These are phyloP conservation scores for Candida lessepsii DNA, from an alignment of 805 yeast species.

Conservation along the genomic window DNA sequence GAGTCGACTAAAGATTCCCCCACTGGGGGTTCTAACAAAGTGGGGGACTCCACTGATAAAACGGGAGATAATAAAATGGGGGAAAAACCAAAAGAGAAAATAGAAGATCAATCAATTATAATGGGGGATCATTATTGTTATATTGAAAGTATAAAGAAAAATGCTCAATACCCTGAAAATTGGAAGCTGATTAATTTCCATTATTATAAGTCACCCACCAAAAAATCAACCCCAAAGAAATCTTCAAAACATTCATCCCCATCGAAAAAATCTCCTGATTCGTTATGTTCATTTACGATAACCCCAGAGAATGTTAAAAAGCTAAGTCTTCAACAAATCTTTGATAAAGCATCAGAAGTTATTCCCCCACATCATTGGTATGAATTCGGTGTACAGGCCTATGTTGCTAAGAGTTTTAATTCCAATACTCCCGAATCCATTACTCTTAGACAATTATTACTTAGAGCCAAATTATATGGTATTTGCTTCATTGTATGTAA, in stretches of 20 bases:
- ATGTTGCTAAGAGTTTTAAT: conserved; percentile 72
- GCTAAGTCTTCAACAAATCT: conserved; percentile 58
- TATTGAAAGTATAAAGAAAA: conserved; percentile 31
- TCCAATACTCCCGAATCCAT: conserved; percentile 52
- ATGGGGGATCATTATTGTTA: conserved; percentile 44
- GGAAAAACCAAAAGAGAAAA: too few species aligned
- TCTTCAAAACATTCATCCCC: background rate
- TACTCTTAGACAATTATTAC: conserved; percentile 54
- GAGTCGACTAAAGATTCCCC: too few species aligned
- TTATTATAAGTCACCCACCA: conserved; percentile 45
- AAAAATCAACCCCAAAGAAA: conserved; percentile 18
- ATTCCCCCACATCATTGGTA: conserved; percentile 66
- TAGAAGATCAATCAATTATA: conserved; percentile 18
- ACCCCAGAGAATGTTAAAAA: conserved; percentile 57
- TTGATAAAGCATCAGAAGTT: conserved; percentile 54
- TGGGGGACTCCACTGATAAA: too few species aligned
- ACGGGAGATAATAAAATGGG: too few species aligned
- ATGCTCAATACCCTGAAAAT: conserved; percentile 9
- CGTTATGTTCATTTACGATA: conserved; percentile 50
- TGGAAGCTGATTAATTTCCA: conserved; percentile 21
- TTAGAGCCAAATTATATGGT: conserved; percentile 64
- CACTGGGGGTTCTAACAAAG: too few species aligned
- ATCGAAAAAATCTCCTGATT: conserved; percentile 29
- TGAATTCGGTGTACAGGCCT: conserved; percentile 59
- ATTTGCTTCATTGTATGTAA: conserved; percentile 62